phyloP scores from a whole-genome alignment of 495 filamentous ascomycete genomes.

The Hapsidospora chrysogenum region DNA sequence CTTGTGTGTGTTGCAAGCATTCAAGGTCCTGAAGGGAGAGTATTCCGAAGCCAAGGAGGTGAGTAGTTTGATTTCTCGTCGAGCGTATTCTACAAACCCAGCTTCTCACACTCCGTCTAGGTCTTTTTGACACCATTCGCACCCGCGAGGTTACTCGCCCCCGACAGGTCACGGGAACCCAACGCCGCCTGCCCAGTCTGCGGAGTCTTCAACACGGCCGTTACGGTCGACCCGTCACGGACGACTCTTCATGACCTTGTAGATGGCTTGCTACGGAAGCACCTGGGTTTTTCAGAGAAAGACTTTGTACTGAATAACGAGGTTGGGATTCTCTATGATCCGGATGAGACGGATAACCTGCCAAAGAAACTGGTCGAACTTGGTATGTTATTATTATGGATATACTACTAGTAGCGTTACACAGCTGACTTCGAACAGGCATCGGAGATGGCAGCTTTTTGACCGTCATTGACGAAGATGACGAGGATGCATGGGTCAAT shows the following conservation, averaged over 20 bases:
- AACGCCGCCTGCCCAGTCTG: slow-evolving; percentile 73
- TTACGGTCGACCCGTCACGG: slow-evolving; percentile 50
- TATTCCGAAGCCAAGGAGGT: slow-evolving; percentile 41
- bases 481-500: slow-evolving; percentile 67
- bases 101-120: slow-evolving; percentile 13
- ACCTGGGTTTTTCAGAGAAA: slow-evolving; percentile 63
- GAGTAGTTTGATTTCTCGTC: too few species aligned
- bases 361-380: slow-evolving; percentile 63
- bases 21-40: slow-evolving; percentile 73
- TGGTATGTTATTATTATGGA: slow-evolving; percentile 26
- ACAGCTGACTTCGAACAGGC: slow-evolving; percentile 12
- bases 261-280: slow-evolving; percentile 45
- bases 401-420: slow-evolving; percentile 10
- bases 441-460: slow-evolving; percentile 56
- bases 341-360: slow-evolving; percentile 76
- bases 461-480: slow-evolving; percentile 71
- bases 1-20: slow-evolving; percentile 81
- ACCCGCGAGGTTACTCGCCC: slow-evolving; percentile 53
- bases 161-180: slow-evolving; percentile 55
- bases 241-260: slow-evolving; percentile 76
- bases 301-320: slow-evolving; percentile 66
- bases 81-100: too few species aligned
- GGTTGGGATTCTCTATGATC: slow-evolving; percentile 65
- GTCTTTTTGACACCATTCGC: slow-evolving; percentile 77
- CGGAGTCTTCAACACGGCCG: slow-evolving; percentile 46